A percentile compares a stretch with the other conserved stretches of the same genome.
phyloP scores from a whole-genome alignment of 305 asterid species.

The Coffea humblotiana region DNA sequence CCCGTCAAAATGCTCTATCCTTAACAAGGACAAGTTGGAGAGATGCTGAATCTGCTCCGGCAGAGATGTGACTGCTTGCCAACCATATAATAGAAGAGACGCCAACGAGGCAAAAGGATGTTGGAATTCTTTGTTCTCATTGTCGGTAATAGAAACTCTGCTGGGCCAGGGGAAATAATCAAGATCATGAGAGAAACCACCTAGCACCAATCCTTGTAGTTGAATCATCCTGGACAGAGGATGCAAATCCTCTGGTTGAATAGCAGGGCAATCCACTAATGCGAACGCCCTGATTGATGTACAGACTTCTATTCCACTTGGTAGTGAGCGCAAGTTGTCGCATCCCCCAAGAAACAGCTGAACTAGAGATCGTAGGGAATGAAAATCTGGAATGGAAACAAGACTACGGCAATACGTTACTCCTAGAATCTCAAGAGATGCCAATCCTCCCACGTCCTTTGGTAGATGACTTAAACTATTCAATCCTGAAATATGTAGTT shows the following conservation, averaged over 20 bases:
- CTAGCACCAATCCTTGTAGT: neutral
- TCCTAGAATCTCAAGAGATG: slow-evolving; percentile 1
- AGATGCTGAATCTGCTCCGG: slow-evolving; percentile 14
- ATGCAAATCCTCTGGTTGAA: neutral
- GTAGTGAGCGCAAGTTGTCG: neutral
- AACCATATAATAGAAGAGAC: slow-evolving; percentile 2
- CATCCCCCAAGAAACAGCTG: neutral
- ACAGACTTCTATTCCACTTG: neutral
- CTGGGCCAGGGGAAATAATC: slow-evolving; percentile 16
- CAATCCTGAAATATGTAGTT: too few relatives aligned
- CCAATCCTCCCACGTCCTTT: neutral
- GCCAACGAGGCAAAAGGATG: neutral
- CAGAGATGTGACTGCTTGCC: slow-evolving; percentile 14
- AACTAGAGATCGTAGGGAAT: neutral
- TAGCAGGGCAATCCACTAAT: neutral
- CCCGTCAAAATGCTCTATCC: neutral
- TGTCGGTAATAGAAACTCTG: neutral
- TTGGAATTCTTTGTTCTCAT: neutral
- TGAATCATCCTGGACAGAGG: neutral
- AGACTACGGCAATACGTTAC: neutral
- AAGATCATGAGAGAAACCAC: neutral
- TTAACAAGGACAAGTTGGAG: slow-evolving; percentile 7
- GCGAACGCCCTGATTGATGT: neutral
- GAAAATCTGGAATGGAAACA: neutral
- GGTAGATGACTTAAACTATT: neutral